Evolutionary conservation across 306 rosid species (phyloP).

Genomic region (Rosa multiflora): DNA sequence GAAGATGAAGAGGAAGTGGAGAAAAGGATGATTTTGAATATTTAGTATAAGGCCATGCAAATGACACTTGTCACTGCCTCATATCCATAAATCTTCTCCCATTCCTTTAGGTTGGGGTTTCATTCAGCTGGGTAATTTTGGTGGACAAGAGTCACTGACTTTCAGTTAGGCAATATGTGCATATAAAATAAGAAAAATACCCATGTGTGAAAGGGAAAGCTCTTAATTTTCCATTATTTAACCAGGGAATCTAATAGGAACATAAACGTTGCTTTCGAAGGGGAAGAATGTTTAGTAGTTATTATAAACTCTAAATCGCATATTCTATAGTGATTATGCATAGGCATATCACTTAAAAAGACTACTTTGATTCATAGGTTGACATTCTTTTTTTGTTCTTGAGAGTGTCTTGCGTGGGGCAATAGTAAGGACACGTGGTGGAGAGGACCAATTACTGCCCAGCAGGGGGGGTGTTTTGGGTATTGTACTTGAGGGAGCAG

Average conservation of each 20-base stretch:
- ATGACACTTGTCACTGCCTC: conserved; percentile 61
- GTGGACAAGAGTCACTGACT: background rate
- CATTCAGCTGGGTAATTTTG: background rate
- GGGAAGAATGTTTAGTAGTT: background rate
- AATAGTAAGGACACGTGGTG: too few species aligned
- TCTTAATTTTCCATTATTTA: too few species aligned
- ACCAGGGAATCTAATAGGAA: background rate
- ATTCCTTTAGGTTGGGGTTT: background rate
- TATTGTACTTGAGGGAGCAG: too few species aligned
- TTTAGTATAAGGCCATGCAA: conserved; percentile 39
- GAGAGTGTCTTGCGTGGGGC: too few species aligned
- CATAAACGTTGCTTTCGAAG: background rate
- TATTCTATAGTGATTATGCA: background rate
- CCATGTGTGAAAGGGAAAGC: background rate
- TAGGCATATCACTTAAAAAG: too few species aligned
- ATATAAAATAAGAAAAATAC: background rate
- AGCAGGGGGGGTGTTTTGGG: too few species aligned
- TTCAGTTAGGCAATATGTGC: background rate
- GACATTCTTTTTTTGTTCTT: too few species aligned
- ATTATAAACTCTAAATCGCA: background rate
- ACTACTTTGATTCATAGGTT: too few species aligned
- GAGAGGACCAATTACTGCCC: too few species aligned
- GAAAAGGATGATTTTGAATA: background rate
- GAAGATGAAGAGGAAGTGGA: background rate
- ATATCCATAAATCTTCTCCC: background rate